Base-by-base conservation (phyloP, 495 filamentous ascomycete genomes). In the Neurospora sublineolata region DNA sequence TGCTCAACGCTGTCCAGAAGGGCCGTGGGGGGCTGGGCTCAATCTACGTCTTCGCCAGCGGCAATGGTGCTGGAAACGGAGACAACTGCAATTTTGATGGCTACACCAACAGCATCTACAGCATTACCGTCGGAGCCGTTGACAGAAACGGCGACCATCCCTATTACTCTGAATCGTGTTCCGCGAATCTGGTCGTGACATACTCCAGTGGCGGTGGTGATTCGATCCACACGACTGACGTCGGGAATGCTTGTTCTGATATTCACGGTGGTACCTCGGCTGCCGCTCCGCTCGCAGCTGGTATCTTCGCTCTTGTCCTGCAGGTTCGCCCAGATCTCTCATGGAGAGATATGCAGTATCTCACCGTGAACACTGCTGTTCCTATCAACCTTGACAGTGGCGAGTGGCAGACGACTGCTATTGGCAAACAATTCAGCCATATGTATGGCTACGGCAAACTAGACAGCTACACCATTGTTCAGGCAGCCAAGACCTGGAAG, bases 51-150 rank as follows among this genome's bases (percentile, higher is more conserved):
- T 99, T 99, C 80, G 95, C 95, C 20, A 95, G 94, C 73, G 95
- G 95, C 71, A 99, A 99, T 78, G 95, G 95, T 41, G 96, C 94
- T 33, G 80, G 82, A n/a, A 86, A 77, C 67, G 94, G 91, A 46
- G 95, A 99, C 78, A 97, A 99, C 82, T 99, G 95, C 87, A 99
- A 99, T 79, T 99, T 98, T 77, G 95, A 99, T 78, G 95, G 95
- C 12, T 99, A 99, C 80, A 98, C 96, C 74, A 99, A 99, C 83
- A 97, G 93, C 77, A 99, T 99, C 71, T 99, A 98, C 85, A 97
- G 93, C 77, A 93, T 99, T 76, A 97, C 94, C 2, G 94, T 98
- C 38, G 95, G 96, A 23, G 95, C 94, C 38, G 90, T 99, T 76
- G 94, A 97, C 78, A 83, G 92, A 67, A 89, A 92, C 75, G 94